Conservation (phyloP, 805 yeast genomes). For the Candida dajiaensis region DNA sequence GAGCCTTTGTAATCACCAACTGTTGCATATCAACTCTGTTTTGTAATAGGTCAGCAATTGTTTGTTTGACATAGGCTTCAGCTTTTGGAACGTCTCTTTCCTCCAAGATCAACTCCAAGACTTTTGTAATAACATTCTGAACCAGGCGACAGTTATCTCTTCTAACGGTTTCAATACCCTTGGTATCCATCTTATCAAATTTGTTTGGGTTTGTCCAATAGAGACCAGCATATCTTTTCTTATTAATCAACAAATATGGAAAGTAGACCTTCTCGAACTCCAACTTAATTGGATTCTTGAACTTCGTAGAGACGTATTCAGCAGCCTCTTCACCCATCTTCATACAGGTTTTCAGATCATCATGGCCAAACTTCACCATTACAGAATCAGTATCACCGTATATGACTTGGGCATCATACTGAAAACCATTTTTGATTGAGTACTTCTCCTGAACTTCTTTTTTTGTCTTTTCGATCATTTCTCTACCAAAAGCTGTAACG, state of each 20-base stretch:
- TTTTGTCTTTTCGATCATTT: conserved; percentile 92
- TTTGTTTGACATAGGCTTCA: conserved; percentile 73
- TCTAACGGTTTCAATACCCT: conserved; percentile 97
- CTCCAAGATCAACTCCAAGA: conserved; percentile 76
- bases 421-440: conserved; percentile 73
- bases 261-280: conserved; percentile 96
- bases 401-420: conserved; percentile 83
- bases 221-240: conserved; percentile 94
- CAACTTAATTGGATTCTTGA: conserved; percentile 81
- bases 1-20: conserved; percentile 87
- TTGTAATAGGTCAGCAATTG: conserved; percentile 85
- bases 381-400: conserved; percentile 99
- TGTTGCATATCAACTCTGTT: conserved; percentile 90
- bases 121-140: conserved; percentile 90
- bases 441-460: conserved; percentile 77
- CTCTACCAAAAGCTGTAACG: conserved; percentile 92
- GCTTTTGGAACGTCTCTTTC: conserved; percentile 86
- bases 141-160: conserved; percentile 96
- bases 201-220: conserved; percentile 94
- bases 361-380: conserved; percentile 93
- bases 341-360: conserved; percentile 82
- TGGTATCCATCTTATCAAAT: conserved; percentile 95
- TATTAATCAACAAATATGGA: conserved; percentile 90
- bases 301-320: conserved; percentile 68
- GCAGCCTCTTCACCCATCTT: conserved; percentile 93